Percentiles rank a stretch among this genome's conserved stretches.
Evolutionary conservation across 306 rosid genomes (phyloP).

Genomic region (Parietaria judaica): DNA sequence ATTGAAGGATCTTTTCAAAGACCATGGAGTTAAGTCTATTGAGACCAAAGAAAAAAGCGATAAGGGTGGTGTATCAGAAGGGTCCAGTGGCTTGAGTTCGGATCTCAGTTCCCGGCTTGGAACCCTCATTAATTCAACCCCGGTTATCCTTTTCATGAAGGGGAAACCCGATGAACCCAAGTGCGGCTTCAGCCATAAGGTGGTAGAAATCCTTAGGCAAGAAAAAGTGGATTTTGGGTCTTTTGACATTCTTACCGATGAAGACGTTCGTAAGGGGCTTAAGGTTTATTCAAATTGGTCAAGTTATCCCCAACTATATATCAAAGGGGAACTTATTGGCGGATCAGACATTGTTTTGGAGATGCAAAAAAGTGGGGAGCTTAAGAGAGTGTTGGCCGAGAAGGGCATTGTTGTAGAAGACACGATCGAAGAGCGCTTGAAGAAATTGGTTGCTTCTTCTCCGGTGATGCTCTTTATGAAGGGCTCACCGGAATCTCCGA

Average conservation of each 20-base stretch:
- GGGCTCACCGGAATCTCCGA: constrained; percentile 84
- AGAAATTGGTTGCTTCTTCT: constrained; percentile 53
- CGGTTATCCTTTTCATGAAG: constrained; percentile 81
- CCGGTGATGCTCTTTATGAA: constrained; percentile 90
- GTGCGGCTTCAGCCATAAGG: constrained; percentile 93
- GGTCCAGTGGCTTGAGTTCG: constrained; percentile 51
- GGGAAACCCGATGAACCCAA: constrained; percentile 84
- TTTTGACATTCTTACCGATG: constrained; percentile 80
- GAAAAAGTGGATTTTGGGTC: constrained; percentile 66
- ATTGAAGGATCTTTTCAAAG: constrained; percentile 61
- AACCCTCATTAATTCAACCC: constrained; percentile 54
- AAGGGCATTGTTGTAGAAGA: constrained; percentile 49
- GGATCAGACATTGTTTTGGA: constrained; percentile 92
- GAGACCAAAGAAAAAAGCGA: constrained; percentile 27
- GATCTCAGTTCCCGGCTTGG: constrained; percentile 46
- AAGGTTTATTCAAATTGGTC: constrained; percentile 95
- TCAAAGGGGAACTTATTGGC: constrained; percentile 72
- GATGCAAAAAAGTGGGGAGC: constrained; percentile 95
- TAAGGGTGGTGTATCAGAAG: constrained; percentile 48
- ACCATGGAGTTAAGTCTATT: constrained; percentile 47
- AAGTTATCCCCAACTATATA: constrained; percentile 81
- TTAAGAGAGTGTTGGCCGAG: constrained; percentile 46
- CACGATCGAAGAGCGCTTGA: constrained; percentile 59
- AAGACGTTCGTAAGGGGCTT: constrained; percentile 82
- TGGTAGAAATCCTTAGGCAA: constrained; percentile 76